Evolutionary conservation across 305 asterid genomes (phyloP).

Genomic region (Euphrasia arctica): DNA sequence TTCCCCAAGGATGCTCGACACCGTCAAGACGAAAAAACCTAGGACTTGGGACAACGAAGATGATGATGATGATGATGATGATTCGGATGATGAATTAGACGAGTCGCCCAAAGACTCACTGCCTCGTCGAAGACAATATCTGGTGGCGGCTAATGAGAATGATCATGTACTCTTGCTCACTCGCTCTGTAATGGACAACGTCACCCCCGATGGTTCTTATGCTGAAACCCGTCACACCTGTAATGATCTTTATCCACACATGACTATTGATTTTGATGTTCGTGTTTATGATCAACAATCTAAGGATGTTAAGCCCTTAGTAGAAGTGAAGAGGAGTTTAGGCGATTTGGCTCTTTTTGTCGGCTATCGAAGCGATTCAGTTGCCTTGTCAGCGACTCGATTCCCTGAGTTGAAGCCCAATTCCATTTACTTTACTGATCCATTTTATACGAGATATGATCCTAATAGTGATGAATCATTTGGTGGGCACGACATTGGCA

Average conservation of each 20-base stretch:
- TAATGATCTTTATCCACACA: background rate
- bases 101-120: background rate
- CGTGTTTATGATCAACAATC: background rate
- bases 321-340: background rate
- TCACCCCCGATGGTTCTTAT: background rate
- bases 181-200: background rate
- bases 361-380: background rate
- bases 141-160: background rate
- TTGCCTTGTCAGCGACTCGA: background rate
- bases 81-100: background rate
- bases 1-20: background rate
- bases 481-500: background rate
- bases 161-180: background rate
- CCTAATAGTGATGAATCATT: background rate
- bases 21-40: background rate
- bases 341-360: background rate
- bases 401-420: conserved; percentile 9
- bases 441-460: background rate
- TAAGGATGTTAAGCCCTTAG: background rate
- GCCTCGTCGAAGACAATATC: background rate
- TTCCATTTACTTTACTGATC: conserved; percentile 14
- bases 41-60: too few relatives aligned
- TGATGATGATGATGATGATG: background rate
- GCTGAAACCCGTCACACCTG: too few relatives aligned
- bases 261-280: background rate